Evolutionary conservation across 2,329 filamentous ascomycete genomes (phyloP), one percentile per base, ranked within the genome.

Genomic region (Penicillium verrucosum): DNA sequence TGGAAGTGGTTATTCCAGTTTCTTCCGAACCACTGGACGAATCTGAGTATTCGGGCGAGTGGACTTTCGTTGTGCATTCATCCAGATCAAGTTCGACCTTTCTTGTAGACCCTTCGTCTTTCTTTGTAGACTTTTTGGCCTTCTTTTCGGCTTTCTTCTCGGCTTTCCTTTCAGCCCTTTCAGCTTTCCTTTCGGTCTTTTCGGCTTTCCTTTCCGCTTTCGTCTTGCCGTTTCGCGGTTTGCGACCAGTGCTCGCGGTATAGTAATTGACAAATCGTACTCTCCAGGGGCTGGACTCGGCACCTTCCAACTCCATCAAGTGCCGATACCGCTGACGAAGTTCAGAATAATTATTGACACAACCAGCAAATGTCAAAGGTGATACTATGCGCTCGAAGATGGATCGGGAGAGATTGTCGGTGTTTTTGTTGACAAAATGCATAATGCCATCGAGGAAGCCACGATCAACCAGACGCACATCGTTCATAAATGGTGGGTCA

Each of bases 241-340:
- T 59, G 32, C 60, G 60, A 16, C 92, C 92, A 10, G 88, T 88
- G 62, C 89, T 92, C n/a, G 89, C 83, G 1, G 92, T 96, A 70
- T 93, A 96, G 71, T 96, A 96, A 69, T 96, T 96, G 56, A 90
- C 81, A 66, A 96, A 96, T 16, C 91, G 82, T 11, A 94, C 62
- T 54, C 69, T 57, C 67, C 64, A 54, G 51, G 72, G 42, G 63
- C 69, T 72, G 1, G 82, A 65, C 60, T 88, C 85, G 5, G 86
- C 77, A 67, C 89, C 86, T 69, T 96, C 91, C 10, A 96, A 76
- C 1, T 81, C 83, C 52, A 89, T 82, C 27, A 96, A 76, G 41
- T 76, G 82, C 25, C 81, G 80, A 73, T 96, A 96, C 27, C 92
- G 81, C 37, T 77, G 77, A 61, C 86, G 87, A 30, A 96, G 80